Conservation (phyloP, 768 basidiomycete species). For the Suillus hirtellus region DNA sequence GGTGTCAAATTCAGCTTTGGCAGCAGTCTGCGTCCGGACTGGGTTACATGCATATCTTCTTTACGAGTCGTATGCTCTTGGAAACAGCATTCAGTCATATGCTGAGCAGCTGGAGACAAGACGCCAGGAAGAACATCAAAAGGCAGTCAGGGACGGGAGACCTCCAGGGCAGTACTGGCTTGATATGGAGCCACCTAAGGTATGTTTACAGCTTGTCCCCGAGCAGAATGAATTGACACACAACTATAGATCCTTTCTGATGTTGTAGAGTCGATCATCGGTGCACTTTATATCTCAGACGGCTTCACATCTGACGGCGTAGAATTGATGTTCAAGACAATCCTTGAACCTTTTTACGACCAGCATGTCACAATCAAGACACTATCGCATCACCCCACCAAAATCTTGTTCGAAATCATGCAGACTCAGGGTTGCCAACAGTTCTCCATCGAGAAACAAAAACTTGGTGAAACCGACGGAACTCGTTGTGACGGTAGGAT, state of each 20-base stretch:
- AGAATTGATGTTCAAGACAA: constrained; percentile 63
- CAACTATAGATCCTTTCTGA: constrained; percentile 66
- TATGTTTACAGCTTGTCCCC: constrained; percentile 26
- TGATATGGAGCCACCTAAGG: constrained; percentile 78
- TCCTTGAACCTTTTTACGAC: constrained; percentile 79
- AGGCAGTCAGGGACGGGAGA: constrained; percentile 50
- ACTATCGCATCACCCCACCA: constrained; percentile 76
- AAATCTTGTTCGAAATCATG: constrained; percentile 69
- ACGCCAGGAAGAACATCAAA: constrained; percentile 45
- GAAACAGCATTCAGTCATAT: constrained; percentile 54
- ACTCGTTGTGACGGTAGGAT: constrained; percentile 55
- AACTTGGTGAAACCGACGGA: constrained; percentile 32
- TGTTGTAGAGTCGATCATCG: constrained; percentile 77
- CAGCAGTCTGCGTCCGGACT: constrained; percentile 70
- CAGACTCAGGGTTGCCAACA: constrained; percentile 71
- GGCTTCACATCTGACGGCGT: constrained; percentile 61
- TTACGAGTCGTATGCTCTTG: constrained; percentile 55
- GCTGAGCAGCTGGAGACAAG: constrained; percentile 45
- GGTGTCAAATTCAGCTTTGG: constrained; percentile 81
- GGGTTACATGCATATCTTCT: constrained; percentile 65
- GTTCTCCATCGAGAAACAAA: constrained; percentile 60
- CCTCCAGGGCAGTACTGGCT: constrained; percentile 75
- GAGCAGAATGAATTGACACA: constrained; percentile 10
- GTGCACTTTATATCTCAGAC: constrained; percentile 79
- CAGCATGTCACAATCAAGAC: constrained; percentile 71